These are phyloP conservation scores for Paragyromitra xinjiangensis DNA, from an alignment of 495 filamentous ascomycete species.

Conservation along the genomic window DNA sequence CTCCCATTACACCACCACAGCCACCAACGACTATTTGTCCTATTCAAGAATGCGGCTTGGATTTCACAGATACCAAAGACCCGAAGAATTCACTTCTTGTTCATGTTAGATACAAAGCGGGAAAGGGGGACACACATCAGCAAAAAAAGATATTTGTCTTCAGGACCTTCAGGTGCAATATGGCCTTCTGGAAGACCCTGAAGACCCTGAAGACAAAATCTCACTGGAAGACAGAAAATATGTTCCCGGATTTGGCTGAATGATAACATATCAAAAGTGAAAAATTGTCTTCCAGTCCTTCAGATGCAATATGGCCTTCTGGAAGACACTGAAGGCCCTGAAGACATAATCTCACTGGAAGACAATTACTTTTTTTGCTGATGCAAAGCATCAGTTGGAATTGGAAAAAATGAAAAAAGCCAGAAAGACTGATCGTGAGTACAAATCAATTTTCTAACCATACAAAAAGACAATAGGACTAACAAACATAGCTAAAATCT, in stretches of 20 bases:
- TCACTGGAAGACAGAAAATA: too few relatives aligned
- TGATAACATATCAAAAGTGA: too few relatives aligned
- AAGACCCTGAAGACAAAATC: too few relatives aligned
- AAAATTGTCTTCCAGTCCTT: too few relatives aligned
- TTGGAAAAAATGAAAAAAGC: slow-evolving; percentile 5
- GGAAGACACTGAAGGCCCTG: too few relatives aligned
- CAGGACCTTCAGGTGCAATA: too few relatives aligned
- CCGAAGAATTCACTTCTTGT: slow-evolving; percentile 3
- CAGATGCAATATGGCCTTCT: too few relatives aligned
- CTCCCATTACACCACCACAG: not conserved
- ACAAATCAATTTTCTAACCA: not conserved
- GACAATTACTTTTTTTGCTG: too few relatives aligned
- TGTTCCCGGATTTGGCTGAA: too few relatives aligned
- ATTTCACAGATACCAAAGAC: not conserved
- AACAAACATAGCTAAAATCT: not conserved
- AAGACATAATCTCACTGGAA: too few relatives aligned
- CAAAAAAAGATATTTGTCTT: too few relatives aligned
- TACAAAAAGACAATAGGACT: not conserved
- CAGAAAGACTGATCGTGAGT: not conserved
- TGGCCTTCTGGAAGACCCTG: too few relatives aligned
- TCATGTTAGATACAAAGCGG: not conserved
- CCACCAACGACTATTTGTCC: not conserved
- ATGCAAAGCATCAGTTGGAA: not conserved
- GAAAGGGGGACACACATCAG: not conserved
- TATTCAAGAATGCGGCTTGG: not conserved